These are phyloP conservation scores for Hymenochaete sp. DNA, from an alignment of 1,284 basidiomycete genomes.

Conservation along the genomic window DNA sequence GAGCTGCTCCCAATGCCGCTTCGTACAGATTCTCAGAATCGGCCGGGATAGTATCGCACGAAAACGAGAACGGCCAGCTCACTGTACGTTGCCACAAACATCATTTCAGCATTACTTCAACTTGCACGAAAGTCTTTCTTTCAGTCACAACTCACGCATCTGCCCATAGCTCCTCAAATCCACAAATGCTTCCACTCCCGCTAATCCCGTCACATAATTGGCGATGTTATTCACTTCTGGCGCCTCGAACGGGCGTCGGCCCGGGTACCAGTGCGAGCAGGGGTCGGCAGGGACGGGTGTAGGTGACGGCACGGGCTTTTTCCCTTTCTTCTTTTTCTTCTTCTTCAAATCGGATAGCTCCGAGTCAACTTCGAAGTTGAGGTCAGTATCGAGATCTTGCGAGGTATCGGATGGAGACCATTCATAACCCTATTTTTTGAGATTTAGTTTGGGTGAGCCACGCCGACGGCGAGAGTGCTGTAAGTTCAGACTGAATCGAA, in stretches of 20 bases:
- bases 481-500: not conserved
- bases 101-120: not conserved
- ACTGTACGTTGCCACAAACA: slow-evolving; percentile 30
- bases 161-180: slow-evolving; percentile 82
- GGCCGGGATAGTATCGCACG: slow-evolving; percentile 56
- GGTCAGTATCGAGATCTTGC: slow-evolving; percentile 20
- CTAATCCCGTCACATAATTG: slow-evolving; percentile 52
- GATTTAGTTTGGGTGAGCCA: not conserved
- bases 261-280: slow-evolving; percentile 70
- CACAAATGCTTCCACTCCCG: slow-evolving; percentile 53
- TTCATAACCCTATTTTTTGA: slow-evolving; percentile 44
- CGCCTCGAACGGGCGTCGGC: slow-evolving; percentile 63
- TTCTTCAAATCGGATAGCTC: slow-evolving; percentile 2
- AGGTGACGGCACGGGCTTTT: slow-evolving; percentile 23
- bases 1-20: slow-evolving; percentile 62
- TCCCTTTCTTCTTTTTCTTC: slow-evolving; percentile 17
- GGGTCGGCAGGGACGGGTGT: slow-evolving; percentile 32
- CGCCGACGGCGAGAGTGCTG: slow-evolving; percentile 2
- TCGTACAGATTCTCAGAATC: slow-evolving; percentile 82
- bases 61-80: slow-evolving; percentile 68
- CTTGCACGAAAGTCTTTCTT: not conserved
- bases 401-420: slow-evolving; percentile 47
- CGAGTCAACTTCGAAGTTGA: not conserved
- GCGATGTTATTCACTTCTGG: slow-evolving; percentile 71
- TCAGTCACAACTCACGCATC: slow-evolving; percentile 50